Evolutionary conservation across 2,329 filamentous ascomycete species (phyloP).

Genomic region (Ilyonectria destructans): DNA sequence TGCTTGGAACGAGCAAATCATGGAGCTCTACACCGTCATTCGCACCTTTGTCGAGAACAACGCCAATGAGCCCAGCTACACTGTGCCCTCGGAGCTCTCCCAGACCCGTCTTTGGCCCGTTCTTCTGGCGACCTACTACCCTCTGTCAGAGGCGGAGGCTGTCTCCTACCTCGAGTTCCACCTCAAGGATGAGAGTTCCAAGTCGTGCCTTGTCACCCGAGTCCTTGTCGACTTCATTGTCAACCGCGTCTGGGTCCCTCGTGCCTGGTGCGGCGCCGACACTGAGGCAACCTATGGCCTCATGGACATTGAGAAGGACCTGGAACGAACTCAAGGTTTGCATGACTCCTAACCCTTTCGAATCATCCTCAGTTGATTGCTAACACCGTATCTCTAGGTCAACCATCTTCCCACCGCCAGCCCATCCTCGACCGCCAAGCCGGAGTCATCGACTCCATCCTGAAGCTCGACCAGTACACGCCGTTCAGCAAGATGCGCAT

Average conservation of each 20-base stretch:
- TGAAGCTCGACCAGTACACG: slow-evolving; percentile 52
- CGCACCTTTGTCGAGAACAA: slow-evolving; percentile 56
- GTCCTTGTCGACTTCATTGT: slow-evolving; percentile 62
- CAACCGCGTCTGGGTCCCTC: slow-evolving; percentile 59
- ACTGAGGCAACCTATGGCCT: slow-evolving; percentile 54
- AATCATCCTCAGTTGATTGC: neutral
- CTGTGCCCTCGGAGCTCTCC: slow-evolving; percentile 49
- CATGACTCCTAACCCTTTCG: neutral
- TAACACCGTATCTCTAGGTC: slow-evolving; percentile 48
- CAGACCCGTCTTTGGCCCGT: slow-evolving; percentile 56
- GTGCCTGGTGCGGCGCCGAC: slow-evolving; percentile 59
- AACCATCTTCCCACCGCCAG: slow-evolving; percentile 56
- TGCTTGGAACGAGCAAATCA: slow-evolving; percentile 56
- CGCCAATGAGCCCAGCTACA: slow-evolving; percentile 52
- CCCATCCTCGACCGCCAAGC: slow-evolving; percentile 59
- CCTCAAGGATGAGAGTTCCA: slow-evolving; percentile 58
- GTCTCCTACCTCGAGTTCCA: slow-evolving; percentile 60
- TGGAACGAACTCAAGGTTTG: slow-evolving; percentile 56
- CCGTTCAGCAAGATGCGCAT: slow-evolving; percentile 55
- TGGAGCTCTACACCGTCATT: slow-evolving; percentile 56
- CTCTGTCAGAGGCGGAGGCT: slow-evolving; percentile 57
- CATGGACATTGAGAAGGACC: slow-evolving; percentile 56
- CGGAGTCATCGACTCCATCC: slow-evolving; percentile 57
- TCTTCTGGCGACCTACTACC: slow-evolving; percentile 57
- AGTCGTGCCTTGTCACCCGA: slow-evolving; percentile 61